Evolutionary conservation across 257 asterid genomes (phyloP), one percentile per base, ranked within the genome.

Genomic region (Ilex asprella): DNA sequence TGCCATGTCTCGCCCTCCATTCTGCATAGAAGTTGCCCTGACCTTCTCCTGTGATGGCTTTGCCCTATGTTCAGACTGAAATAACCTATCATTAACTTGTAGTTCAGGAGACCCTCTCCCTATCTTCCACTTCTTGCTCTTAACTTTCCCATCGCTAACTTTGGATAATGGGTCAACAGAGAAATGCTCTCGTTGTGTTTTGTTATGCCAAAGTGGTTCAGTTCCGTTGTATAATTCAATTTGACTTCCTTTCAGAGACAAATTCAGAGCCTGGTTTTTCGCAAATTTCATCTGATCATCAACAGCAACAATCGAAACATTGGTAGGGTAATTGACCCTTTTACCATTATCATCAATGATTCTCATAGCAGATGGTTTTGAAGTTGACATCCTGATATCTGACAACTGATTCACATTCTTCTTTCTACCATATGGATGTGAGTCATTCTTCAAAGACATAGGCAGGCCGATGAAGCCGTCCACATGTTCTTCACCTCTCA

Each of bases 381-480:
- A 71, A 63, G 95, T 86, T 67, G 83, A 68, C 54, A 85, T 88
- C 79, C 67, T 82, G 74, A 83, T 89, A 73, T 89, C 96, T 39
- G 97, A 89, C 76, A 90, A 78, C 75, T 82, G 88, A 67, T 87
- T 87, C 66, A 87, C 80, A 65, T 78, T 66, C 73, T 75, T 89
- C 74, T 84, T 87, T 81, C 85, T 81, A 55, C 94, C 85, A 68
- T 73, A 68, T 65, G 77, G 75, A 75, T 76, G 78, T 43, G 75
- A 62, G 52, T 75, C 86, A 63, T 73, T 76, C 80, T 76, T 84
- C 13, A 63, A 73, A n/a, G 84, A 60, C 64, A 74, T 53, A 44
- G 84, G 77, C 56, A 62, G 58, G 62, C 80, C 84, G 80, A 72
- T 58, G 43, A 70, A 75, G 78, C 80, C 71, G 65, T 81, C 91